Percentiles rank a stretch among this genome's conserved stretches.
These are phyloP conservation scores for Hansenula sp. DNA, from an alignment of 1,139 yeast genomes.

Conservation along the genomic window DNA sequence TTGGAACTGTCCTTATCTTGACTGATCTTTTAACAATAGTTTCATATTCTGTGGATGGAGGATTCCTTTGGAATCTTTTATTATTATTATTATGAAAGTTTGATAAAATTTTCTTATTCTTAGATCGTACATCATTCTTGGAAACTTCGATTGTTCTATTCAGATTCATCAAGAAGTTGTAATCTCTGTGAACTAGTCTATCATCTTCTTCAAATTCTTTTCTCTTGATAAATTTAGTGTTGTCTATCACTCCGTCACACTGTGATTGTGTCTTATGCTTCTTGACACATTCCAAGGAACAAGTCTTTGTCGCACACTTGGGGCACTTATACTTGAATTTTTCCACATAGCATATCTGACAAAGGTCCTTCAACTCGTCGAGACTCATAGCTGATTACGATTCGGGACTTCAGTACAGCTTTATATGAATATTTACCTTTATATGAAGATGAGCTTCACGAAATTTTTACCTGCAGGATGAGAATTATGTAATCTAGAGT, in stretches of 20 bases:
- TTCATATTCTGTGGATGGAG: slow-evolving; percentile 5
- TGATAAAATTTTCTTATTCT: slow-evolving; percentile 26
- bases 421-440: too few species aligned
- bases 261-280: slow-evolving; percentile 57
- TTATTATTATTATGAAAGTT: slow-evolving; percentile 10
- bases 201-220: slow-evolving; percentile 31
- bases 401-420: too few species aligned
- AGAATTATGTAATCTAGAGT: too few species aligned
- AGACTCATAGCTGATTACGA: not conserved
- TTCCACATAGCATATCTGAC: slow-evolving; percentile 47
- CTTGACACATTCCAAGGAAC: slow-evolving; percentile 68
- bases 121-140: slow-evolving; percentile 40
- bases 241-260: slow-evolving; percentile 69
- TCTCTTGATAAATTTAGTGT: slow-evolving; percentile 47
- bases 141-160: slow-evolving; percentile 53
- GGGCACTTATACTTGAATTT: slow-evolving; percentile 78
- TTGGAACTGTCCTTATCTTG: slow-evolving; percentile 49
- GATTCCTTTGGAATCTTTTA: slow-evolving; percentile 2
- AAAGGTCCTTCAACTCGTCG: slow-evolving; percentile 20
- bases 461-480: too few species aligned
- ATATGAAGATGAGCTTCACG: too few species aligned
- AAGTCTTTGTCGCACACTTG: slow-evolving; percentile 62
- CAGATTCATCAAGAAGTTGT: slow-evolving; percentile 63
- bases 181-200: slow-evolving; percentile 68
- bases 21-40: slow-evolving; percentile 42